Base-by-base conservation (phyloP, 139 green algal genomes). In the Coccomyxa sp. region DNA sequence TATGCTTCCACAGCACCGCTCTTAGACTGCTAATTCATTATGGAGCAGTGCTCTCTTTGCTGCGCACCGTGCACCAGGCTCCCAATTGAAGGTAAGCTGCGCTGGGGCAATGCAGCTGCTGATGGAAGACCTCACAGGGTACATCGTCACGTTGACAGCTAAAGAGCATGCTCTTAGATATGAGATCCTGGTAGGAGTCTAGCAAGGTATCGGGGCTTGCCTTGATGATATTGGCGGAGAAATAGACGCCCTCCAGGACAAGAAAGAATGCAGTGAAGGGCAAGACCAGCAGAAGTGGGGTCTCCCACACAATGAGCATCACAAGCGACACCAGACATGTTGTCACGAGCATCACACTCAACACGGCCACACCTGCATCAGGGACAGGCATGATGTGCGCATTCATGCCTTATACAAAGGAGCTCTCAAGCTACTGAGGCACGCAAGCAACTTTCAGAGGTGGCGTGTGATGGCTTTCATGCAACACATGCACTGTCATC, bases 231-330 rank as follows among this genome's bases (percentile, higher is more conserved):
- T 34, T 71, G 39, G 76, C 71, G 27, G 76, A 44, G 39, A 75
- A 44, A 39, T 50, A 75, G 38, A 80, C 50, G 38, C 27, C 76
- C 38, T 80, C 76, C 18, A 75, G 10, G 50, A 69, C 39, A 31
- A 22, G 29, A 6, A 80, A 44, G 29, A 68, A 36, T 16, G 24
- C 2, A 27, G 36, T 69, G 76, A 80, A 80, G n/a, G n/a, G 3
- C 8, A 68, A 10, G 0, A 36, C 58, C 24, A 80, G 39, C 10
- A 16, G 7, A 6, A 40, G 29, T 7, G 35, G 37, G 27, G n/a
- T 55, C 29, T 71, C 55, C 76, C 76, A 80, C 37, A 75, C 76
- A 39, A 80, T 24, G 38, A 75, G 38, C 76, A 80, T 80, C 38
- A 74, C 39, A 8, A 80, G 27, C 55, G 58, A 31, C 5, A 68